A percentile compares a stretch with the other conserved stretches of the same genome.
Conservation (phyloP, 305 asterid species). For the Solanum aculeatissimum region DNA sequence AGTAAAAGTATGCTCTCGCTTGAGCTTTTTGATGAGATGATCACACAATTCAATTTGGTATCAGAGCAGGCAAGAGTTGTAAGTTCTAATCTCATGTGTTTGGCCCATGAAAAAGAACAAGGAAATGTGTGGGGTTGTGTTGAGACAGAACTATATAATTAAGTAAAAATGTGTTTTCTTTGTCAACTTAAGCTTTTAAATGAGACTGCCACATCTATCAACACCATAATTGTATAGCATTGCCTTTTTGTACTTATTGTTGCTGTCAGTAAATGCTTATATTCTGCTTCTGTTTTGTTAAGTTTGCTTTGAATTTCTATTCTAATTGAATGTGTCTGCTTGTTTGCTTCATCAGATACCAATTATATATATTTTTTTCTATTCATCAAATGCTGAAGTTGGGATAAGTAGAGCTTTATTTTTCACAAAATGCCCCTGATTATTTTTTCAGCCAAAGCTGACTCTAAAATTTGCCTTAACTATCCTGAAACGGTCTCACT, state of each 20-base stretch:
- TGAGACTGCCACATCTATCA: background rate
- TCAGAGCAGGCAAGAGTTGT: no score
- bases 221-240: background rate
- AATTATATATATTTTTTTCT: background rate
- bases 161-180: background rate
- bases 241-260: background rate
- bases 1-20: background rate
- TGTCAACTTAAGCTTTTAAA: background rate
- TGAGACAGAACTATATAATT: background rate
- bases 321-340: background rate
- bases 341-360: background rate
- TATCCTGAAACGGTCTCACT: background rate
- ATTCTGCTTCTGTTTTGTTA: background rate
- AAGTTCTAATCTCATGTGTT: background rate
- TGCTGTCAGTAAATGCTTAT: background rate
- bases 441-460: background rate
- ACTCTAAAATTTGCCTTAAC: background rate
- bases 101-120: background rate
- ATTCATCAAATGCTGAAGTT: background rate
- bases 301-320: background rate
- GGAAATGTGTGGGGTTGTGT: background rate
- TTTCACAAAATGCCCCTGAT: background rate
- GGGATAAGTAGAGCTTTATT: background rate
- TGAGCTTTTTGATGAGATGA: background rate
- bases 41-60: background rate